Base-by-base conservation (phyloP, 2,329 filamentous ascomycete species). In the Aulographum hederae region DNA sequence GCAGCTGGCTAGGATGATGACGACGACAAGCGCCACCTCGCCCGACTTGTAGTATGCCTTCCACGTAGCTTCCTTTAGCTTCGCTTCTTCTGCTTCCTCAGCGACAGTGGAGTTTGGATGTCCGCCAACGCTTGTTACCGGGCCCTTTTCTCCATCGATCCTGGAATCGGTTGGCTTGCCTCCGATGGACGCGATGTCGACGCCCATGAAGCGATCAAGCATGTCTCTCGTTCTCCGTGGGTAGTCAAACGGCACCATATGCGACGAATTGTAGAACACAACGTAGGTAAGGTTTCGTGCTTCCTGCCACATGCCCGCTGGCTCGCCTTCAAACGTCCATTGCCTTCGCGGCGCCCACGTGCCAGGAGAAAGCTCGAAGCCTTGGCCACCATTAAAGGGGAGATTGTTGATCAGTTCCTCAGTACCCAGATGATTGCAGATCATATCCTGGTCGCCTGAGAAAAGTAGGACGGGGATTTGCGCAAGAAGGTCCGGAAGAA, bases 211-310 rank as follows among this genome's bases (percentile, higher is more conserved):
- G 26, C 89, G 78, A 54, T 98, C 86, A 12, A 98, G 72, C 89
- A 98, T 98, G 51, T 95, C 89, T 38, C 86, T 72, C 14, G 75
- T 78, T 37, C 84, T 76, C 30, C 82, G 73, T 1, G 86, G 76
- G 44, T 78, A 79, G 53, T 98, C 86, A 47, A 89, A 95, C 1
- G 89, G 91, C 1, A 98, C 89, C 89, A 98, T 98, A 54, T 98
- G 89, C 31, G 80, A 92, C 12, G 82, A 74, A 52, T 98, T 92
- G 61, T 92, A 81, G 57, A 95, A 93, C 26, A 91, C 65, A 19
- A 98, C 75, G 48, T 98, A 98, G 1, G 89, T 94, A 38, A 98
- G 58, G 55, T 98, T 98, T 41, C 91, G 74, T 2, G 89, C 86
- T 50, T 84, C 72, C 54, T 98, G 91, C 64, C 86, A 98, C 47